Evolutionary conservation across 768 basidiomycete genomes (phyloP), one percentile per base, ranked within the genome.

Genomic region (Tylopilus balloui): DNA sequence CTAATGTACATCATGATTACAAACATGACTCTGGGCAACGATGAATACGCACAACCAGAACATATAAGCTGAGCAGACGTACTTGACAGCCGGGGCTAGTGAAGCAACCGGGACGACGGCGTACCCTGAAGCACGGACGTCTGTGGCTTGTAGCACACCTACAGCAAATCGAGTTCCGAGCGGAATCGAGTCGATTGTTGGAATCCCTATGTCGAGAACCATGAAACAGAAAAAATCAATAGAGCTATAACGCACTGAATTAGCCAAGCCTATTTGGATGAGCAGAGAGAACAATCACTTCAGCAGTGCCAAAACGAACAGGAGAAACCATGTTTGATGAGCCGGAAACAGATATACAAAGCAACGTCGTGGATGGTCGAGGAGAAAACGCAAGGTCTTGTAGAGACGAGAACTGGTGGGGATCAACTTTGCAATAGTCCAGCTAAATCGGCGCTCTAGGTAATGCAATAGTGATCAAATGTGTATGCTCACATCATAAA

Each of bases 1-100:
- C 82, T 83, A 58, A 91, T 81, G 60, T 88, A 92, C 93, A 95
- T 98, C 93, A 93, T 95, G 59, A 93, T 75, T 3, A 90, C 82
- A 62, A 87, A 94, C 35, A 94, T 66, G 0, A 94, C 88, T 63
- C 88, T 91, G 57, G 21, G 2, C 38, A 19, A 19, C 21, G 11
- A 24, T 55, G 19, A 54, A 28, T 15, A 42, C 8, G 35, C 14
- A 41, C 13, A 49, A 24, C n/a, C 4, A 8, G n/a, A 3, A 14
- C n/a, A 14, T 32, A 24, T 11, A 17, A 36, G 15, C 14, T 20
- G 24, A 42, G 17, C 20, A 34, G 14, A 73, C 84, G 47, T 62
- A 88, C 88, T 95, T 86, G 50, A 96, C 85, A 28, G 87, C 94
- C 6, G 95, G 93, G 2, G 92, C 91, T 7, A 95, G 66, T n/a